Percentiles rank a stretch among this genome's conserved stretches.
These are phyloP conservation scores for Termitomyces sp. DNA, from an alignment of 1,284 basidiomycete species.

Conservation along the genomic window DNA sequence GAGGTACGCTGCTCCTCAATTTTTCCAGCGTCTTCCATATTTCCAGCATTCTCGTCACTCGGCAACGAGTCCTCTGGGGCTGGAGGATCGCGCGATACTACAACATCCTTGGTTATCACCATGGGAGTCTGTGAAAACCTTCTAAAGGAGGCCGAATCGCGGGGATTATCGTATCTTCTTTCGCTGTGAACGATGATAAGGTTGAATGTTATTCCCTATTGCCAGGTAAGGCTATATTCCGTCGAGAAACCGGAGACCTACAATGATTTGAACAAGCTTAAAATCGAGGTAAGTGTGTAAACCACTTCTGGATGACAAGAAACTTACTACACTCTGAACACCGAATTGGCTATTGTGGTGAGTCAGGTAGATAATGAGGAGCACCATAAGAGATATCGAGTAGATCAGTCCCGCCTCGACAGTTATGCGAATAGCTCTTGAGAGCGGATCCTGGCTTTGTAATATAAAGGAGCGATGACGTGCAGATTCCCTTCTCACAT, in stretches of 20 bases:
- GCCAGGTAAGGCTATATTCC: not conserved
- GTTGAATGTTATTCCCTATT: constrained; percentile 16
- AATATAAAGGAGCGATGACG: constrained; percentile 1
- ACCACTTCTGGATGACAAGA: not conserved
- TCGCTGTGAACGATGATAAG: constrained; percentile 12
- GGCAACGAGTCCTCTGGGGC: not conserved
- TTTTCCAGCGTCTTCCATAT: not conserved
- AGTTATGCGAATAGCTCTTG: constrained; percentile 11
- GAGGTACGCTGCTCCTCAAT: not conserved
- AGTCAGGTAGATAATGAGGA: constrained; percentile 10
- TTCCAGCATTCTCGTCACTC: not conserved
- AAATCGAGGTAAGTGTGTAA: not conserved
- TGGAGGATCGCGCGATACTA: constrained; percentile 3
- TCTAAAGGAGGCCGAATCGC: constrained; percentile 1
- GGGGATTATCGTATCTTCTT: not conserved
- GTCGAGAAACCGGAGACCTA: not conserved
- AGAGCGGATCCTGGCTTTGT: constrained; percentile 6
- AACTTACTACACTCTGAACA: constrained; percentile 14
- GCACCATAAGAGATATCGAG: constrained; percentile 9
- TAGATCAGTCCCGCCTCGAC: constrained; percentile 15
- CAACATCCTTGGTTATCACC: constrained; percentile 8
- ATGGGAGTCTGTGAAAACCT: constrained; percentile 1
- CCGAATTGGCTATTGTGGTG: constrained; percentile 11
- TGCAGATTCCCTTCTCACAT: constrained; percentile 8
- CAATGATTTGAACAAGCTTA: constrained; percentile 15